These are phyloP conservation scores for Glycine tomentella DNA, from an alignment of 306 rosid species.

Conservation along the genomic window DNA sequence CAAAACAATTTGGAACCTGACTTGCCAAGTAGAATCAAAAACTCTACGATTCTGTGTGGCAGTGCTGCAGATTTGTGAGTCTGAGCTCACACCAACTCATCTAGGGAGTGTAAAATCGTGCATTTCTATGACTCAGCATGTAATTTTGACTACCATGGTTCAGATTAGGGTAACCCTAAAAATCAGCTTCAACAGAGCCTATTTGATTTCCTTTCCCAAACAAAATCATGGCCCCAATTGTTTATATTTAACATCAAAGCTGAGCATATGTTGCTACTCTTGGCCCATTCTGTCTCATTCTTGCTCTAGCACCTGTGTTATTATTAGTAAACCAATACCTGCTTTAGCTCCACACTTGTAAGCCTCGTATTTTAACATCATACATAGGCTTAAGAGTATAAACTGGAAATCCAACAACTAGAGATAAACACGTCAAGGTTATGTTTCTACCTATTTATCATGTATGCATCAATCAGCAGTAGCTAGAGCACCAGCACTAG, in stretches of 20 bases:
- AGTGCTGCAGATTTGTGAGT: not conserved
- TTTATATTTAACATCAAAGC: constrained; percentile 7
- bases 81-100: not conserved
- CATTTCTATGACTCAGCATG: not conserved
- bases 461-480: constrained; percentile 32
- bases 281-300: not conserved
- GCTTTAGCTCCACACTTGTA: not conserved
- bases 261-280: not conserved
- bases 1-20: too few relatives aligned
- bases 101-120: not conserved
- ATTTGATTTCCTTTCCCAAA: not conserved
- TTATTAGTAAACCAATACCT: not conserved
- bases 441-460: constrained; percentile 24
- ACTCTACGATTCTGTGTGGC: not conserved
- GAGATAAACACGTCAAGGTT: not conserved
- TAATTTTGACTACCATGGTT: too few relatives aligned
- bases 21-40: too few relatives aligned
- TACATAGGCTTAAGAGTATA: not conserved
- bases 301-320: not conserved
- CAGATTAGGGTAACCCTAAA: too few relatives aligned
- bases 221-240: not conserved
- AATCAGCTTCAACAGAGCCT: not conserved
- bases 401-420: not conserved
- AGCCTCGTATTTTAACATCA: constrained; percentile 3
- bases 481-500: constrained; percentile 30